A percentile compares a stretch with the other conserved stretches of the same genome.
Conservation (phyloP, 2,329 filamentous ascomycete genomes). For the Ciborinia camelliae region DNA sequence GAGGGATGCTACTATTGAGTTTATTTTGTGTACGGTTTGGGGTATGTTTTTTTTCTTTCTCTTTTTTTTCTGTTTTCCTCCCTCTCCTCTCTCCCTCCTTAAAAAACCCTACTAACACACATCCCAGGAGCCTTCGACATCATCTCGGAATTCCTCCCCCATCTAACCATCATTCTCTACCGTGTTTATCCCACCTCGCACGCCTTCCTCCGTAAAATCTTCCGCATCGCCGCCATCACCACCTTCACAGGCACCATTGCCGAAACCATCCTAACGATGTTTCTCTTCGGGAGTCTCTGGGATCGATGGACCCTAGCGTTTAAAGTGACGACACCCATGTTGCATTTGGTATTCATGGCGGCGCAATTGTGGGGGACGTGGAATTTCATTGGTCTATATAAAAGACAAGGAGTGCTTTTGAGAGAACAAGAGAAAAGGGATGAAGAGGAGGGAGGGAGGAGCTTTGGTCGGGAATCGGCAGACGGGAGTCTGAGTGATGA, state of each 20-base stretch:
- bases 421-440: background rate
- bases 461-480: too few species aligned
- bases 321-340: conserved; percentile 43
- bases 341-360: conserved; percentile 43
- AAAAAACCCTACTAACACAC: conserved; percentile 14
- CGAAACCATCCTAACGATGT: conserved; percentile 45
- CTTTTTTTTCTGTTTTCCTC: background rate
- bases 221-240: conserved; percentile 39
- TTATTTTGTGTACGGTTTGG: conserved; percentile 35
- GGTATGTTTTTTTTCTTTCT: conserved; percentile 25
- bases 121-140: conserved; percentile 45
- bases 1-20: conserved; percentile 35
- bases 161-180: conserved; percentile 46
- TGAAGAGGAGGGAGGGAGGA: background rate
- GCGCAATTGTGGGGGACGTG: conserved; percentile 44
- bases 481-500: background rate
- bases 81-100: background rate
- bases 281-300: conserved; percentile 44
- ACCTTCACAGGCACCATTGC: conserved; percentile 41
- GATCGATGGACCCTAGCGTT: conserved; percentile 43
- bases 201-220: conserved; percentile 41
- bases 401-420: background rate
- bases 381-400: conserved; percentile 35
- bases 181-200: conserved; percentile 42
- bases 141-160: conserved; percentile 46